Conservation (phyloP, 495 filamentous ascomycete genomes). For the Xylaria palmicola region DNA sequence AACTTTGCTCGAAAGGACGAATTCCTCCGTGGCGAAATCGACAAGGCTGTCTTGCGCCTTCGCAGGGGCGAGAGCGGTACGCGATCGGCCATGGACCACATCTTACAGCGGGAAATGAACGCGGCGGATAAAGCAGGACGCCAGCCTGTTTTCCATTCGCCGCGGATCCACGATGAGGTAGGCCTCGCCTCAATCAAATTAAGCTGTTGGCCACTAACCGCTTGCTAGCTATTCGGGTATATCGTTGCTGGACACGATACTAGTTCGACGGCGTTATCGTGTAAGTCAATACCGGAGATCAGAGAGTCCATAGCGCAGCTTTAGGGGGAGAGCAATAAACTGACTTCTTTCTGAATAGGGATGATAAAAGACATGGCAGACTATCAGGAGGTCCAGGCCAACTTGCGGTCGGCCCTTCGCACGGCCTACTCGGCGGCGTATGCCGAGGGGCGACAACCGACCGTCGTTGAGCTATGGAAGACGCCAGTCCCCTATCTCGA, state of each 20-base stretch:
- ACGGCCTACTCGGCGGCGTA: slow-evolving; percentile 20
- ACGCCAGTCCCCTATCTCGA: slow-evolving; percentile 35
- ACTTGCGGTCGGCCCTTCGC: slow-evolving; percentile 23
- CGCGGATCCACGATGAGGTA: slow-evolving; percentile 34
- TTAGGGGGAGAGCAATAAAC: neutral
- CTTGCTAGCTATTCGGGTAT: slow-evolving; percentile 29
- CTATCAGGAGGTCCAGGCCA: slow-evolving; percentile 23
- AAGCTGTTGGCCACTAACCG: neutral
- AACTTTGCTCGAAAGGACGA: slow-evolving; percentile 15
- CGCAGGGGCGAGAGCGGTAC: slow-evolving; percentile 11
- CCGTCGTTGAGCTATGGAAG: slow-evolving; percentile 25
- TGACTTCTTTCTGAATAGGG: slow-evolving; percentile 13
- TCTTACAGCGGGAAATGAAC: slow-evolving; percentile 36
- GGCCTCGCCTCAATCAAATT: neutral
- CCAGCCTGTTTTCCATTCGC: slow-evolving; percentile 21
- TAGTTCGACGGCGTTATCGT: slow-evolving; percentile 18
- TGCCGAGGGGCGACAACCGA: slow-evolving; percentile 18
- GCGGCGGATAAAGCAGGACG: slow-evolving; percentile 32
- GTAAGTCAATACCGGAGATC: no score
- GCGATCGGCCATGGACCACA: slow-evolving; percentile 35
- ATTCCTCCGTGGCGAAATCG: slow-evolving; percentile 20
- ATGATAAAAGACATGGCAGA: slow-evolving; percentile 30
- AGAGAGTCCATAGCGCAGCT: neutral
- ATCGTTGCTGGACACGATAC: slow-evolving; percentile 26
- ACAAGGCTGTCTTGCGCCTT: slow-evolving; percentile 17